Evolutionary conservation across 1,139 yeast species (phyloP), one percentile per base, ranked within the genome.

Genomic region (Yamadazyma oceani): DNA sequence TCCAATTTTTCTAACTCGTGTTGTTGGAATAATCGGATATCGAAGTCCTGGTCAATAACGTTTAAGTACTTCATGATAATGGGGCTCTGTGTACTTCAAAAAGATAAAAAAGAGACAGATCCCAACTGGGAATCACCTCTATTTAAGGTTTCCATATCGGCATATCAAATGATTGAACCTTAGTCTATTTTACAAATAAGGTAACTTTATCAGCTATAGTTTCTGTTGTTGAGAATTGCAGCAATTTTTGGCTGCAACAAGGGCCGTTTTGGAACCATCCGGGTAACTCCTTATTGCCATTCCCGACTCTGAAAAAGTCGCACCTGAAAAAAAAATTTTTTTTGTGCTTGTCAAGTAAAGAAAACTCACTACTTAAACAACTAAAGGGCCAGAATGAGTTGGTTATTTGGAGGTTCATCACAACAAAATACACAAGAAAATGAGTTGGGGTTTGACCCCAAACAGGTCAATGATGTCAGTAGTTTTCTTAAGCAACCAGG

Each of bases 371-470:
- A 19, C 8, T 24, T n/a, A 13, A 24, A 26, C 39, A 25, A 19
- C n/a, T n/a, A n/a, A n/a, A n/a, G n/a, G n/a, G n/a, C n/a, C n/a
- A n/a, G n/a, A 21, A 49, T 49, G 53, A 49, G 39, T 38, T 83
- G 89, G 88, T 60, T 82, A 58, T 81, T 82, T 54, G 87, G 88
- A 46, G 71, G 66, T 37, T 52, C 53, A 37, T 31, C 42, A 13
- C 32, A 37, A 17, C 47, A 55, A 38, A 41, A 44, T 16, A 39
- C 45, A 14, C 59, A 64, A 39, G 53, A 50, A 40, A 65, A 64
- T 49, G 60, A 66, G 26, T 68, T 80, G 33, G 86, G 86, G 9
- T 82, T 84, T 57, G 92, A 84, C 58, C 85, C 89, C 31, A 61
- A 75, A 27, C 75, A 80, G 46, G 80, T 82, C 28, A 60, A 80